phyloP scores from a whole-genome alignment of 1,284 basidiomycete genomes.

The Ganoderma boninense region DNA sequence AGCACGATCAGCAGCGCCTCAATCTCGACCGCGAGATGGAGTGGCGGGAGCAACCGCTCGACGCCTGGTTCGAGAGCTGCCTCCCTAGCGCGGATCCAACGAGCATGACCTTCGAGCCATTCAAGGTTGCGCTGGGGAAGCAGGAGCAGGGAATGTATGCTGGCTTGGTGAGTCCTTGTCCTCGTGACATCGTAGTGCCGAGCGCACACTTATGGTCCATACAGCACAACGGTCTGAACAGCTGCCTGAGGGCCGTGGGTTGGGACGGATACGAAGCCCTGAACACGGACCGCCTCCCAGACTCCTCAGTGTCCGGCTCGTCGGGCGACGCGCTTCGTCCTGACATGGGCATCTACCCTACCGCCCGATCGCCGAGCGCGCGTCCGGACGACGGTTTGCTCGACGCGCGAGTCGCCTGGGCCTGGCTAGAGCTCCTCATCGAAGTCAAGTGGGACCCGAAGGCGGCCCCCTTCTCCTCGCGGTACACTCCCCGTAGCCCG shows the following conservation, averaged over 20 bases:
- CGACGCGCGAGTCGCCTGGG: background rate
- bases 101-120: background rate
- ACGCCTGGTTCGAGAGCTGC: background rate
- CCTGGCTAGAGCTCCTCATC: slow-evolving; percentile 2
- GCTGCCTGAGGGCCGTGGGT: background rate
- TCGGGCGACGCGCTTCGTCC: slow-evolving; percentile 3
- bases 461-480: background rate
- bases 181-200: background rate
- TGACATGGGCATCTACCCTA: slow-evolving; percentile 4
- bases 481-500: background rate
- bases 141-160: background rate
- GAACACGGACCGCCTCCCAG: background rate
- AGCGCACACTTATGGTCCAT: background rate
- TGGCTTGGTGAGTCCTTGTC: background rate
- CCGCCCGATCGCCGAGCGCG: background rate
- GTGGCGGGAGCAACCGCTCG: slow-evolving; percentile 1
- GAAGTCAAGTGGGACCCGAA: slow-evolving; percentile 6
- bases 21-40: slow-evolving; percentile 1
- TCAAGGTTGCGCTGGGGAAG: background rate
- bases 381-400: background rate
- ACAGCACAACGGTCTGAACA: background rate
- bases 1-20: background rate
- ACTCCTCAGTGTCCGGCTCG: background rate
- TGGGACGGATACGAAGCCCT: background rate
- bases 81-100: background rate